phyloP scores from a whole-genome alignment of 805 yeast species.

The Candida andamanensis region DNA sequence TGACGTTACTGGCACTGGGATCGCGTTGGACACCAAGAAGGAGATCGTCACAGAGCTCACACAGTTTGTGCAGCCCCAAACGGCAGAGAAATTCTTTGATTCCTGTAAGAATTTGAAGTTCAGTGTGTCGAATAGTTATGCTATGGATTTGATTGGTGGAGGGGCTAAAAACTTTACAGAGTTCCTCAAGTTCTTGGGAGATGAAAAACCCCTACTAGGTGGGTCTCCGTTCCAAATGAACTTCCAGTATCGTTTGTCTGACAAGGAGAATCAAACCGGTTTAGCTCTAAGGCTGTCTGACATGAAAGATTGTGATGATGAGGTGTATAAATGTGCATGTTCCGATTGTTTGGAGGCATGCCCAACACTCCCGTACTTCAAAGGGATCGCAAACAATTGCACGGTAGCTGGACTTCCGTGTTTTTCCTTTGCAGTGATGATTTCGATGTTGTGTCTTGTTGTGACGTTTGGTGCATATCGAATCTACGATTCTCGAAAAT shows the following conservation, averaged over 20 bases:
- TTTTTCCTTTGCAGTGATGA: conserved; percentile 58
- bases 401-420: conserved; percentile 63
- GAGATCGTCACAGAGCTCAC: conserved; percentile 69
- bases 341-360: conserved; percentile 83
- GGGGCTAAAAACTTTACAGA: conserved; percentile 74
- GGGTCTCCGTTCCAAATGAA: conserved; percentile 96
- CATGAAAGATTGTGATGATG: conserved; percentile 55
- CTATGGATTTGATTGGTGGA: conserved; percentile 97
- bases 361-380: conserved; percentile 55
- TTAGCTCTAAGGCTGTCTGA: conserved; percentile 21
- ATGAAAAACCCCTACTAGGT: conserved; percentile 87
- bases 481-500: conserved; percentile 18
- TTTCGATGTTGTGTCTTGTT: conserved; percentile 39
- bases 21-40: conserved; percentile 44
- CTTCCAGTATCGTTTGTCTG: conserved; percentile 44
- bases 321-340: conserved; percentile 75
- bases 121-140: conserved; percentile 90
- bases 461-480: conserved; percentile 42
- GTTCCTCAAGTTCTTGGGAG: conserved; percentile 86
- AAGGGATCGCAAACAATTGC: conserved; percentile 38
- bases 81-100: conserved; percentile 65
- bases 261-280: conserved; percentile 11
- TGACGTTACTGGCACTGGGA: conserved; percentile 52
- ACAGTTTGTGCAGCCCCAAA: conserved; percentile 50
- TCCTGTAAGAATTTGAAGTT: conserved; percentile 89